phyloP scores from a whole-genome alignment of 805 yeast species.

The Pichia rugopelliculosa region DNA sequence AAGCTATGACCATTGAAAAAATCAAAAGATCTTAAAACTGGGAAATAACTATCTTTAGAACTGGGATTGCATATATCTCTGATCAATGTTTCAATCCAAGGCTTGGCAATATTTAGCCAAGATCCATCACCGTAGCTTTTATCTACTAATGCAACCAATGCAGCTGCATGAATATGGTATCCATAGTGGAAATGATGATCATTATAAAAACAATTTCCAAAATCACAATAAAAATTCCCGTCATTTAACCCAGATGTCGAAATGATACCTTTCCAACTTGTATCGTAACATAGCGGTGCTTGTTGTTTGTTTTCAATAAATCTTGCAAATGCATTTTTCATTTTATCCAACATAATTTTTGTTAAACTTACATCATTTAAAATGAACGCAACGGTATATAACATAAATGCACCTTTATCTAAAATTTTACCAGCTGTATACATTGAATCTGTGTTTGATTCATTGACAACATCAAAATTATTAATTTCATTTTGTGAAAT shows the following conservation, averaged over 20 bases:
- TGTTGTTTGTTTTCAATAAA: conserved; percentile 65
- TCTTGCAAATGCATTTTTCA: conserved; percentile 62
- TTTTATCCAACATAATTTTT: conserved; percentile 40
- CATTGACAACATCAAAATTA: conserved; percentile 44
- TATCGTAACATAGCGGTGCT: conserved; percentile 72
- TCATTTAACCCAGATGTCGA: conserved; percentile 49
- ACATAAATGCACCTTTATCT: conserved; percentile 84
- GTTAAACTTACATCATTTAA: conserved; percentile 51
- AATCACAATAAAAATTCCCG: conserved; percentile 38
- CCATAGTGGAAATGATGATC: conserved; percentile 90
- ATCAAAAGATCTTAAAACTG: conserved; percentile 59
- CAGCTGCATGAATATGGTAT: conserved; percentile 77
- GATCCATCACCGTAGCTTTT: conserved; percentile 37
- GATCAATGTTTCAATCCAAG: conserved; percentile 53
- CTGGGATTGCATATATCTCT: conserved; percentile 66
- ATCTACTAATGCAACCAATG: conserved; percentile 66
- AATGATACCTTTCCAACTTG: conserved; percentile 69
- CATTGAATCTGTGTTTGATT: conserved; percentile 74
- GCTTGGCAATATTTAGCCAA: conserved; percentile 42
- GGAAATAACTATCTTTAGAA: conserved; percentile 45
- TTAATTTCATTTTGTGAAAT: conserved; percentile 48
- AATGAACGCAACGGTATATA: conserved; percentile 63
- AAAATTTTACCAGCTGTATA: conserved; percentile 83
- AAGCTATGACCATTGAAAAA: conserved; percentile 71
- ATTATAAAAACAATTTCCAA: conserved; percentile 70